A percentile compares a stretch with the other conserved stretches of the same genome.
These are phyloP conservation scores for Colletotrichum echinochloae DNA, from an alignment of 2,329 filamentous ascomycete genomes.

Conservation along the genomic window DNA sequence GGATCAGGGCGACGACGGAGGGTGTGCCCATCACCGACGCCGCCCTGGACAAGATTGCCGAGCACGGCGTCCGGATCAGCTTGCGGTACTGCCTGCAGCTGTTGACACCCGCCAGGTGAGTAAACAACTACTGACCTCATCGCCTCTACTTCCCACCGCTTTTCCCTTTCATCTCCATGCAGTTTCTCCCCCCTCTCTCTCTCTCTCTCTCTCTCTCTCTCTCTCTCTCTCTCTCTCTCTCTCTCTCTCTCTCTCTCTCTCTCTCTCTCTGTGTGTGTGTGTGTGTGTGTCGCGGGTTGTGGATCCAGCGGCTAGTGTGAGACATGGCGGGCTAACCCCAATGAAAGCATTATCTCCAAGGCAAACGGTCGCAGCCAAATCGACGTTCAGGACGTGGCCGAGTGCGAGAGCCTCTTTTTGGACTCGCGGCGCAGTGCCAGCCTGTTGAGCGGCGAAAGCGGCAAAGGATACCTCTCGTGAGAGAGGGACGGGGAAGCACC, in stretches of 20 bases:
- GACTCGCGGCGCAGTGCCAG: conserved; percentile 83
- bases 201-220: neutral
- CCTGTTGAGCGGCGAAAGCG: conserved; percentile 73
- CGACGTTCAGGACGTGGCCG: conserved; percentile 80
- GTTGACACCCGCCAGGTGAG: conserved; percentile 82
- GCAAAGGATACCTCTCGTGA: conserved; percentile 74
- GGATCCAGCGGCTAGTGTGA: conserved; percentile 44
- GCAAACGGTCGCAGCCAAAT: conserved; percentile 84
- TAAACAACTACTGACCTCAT: conserved; percentile 34
- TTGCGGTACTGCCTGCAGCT: conserved; percentile 94
- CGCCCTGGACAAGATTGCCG: conserved; percentile 87
- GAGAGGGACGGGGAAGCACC: conserved; percentile 43
- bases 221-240: neutral
- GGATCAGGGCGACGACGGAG: conserved; percentile 85
- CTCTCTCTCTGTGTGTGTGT: too few relatives aligned
- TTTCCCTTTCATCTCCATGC: conserved; percentile 23
- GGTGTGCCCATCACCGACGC: conserved; percentile 81
- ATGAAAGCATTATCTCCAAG: conserved; percentile 82
- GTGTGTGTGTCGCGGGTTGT: conserved; percentile 21
- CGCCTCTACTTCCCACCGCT: conserved; percentile 13
- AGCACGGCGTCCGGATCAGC: conserved; percentile 89
- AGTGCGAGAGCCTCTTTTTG: conserved; percentile 87
- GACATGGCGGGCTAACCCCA: conserved; percentile 48
- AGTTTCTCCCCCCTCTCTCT: conserved; percentile 7
- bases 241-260: neutral